Base-by-base conservation (phyloP, 192 early-diverging fungal species). In the Chytriomyces sp. region DNA sequence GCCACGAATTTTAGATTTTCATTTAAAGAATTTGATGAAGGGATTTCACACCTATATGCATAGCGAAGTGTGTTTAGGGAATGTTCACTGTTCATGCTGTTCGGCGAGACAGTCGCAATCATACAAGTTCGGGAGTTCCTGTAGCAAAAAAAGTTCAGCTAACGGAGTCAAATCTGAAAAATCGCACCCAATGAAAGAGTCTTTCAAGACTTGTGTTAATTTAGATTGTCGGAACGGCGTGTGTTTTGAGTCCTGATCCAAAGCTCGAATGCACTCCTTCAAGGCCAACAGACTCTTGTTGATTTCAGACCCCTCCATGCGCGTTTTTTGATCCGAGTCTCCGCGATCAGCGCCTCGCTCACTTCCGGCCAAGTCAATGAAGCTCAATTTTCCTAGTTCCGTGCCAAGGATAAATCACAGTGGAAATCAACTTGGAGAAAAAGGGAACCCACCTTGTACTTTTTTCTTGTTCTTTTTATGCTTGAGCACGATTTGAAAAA, bases 271-370 rank as follows among this genome's bases (percentile, higher is more conserved):
- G 71, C 96, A 98, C 74, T 98, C 96, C 78, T 99, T 98, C 67
- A 99, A 79, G 0, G 98, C 98, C 61, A 99, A 81, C 70, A 99
- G 83, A 76, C 93, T 94, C 80, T 98, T 98, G 85, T 99, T 99
- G 83, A 99, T 99, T 82, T 99, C 96, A 0, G 96, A 93, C 14
- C 96, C 98, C 75, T 99, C 97, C 95, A 96, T 96, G 75, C 93
- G 90, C 28, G 96, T 98, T 80, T 97, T 92, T 55, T 90, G 85
- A 80, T 97, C 91, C 3, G 94, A 83, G 28, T 98, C 95, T 22
- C 96, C 96, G 41, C 96, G 88, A 80, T 99, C 98, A 4, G 98
- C 92, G 37, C 98, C 98, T 38, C 98, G 90, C 78, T 99, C 98
- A 77, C 93, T 96, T 39, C 98, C 98, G 25, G 98, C 98, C 69